Evolutionary conservation across 2,329 filamentous ascomycete genomes (phyloP).

Genomic region (Fusarium metavorans): DNA sequence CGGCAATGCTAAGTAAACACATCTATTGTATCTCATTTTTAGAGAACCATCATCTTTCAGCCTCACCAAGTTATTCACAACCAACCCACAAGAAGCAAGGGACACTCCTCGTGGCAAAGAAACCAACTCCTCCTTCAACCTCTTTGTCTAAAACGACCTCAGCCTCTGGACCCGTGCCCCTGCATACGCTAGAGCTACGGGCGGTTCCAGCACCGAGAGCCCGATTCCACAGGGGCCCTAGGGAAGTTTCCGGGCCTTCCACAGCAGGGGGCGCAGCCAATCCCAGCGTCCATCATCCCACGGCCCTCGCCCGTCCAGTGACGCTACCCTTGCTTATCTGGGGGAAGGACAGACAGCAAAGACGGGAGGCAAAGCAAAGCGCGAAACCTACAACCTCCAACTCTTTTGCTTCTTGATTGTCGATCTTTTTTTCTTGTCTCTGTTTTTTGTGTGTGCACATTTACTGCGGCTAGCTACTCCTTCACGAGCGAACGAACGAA

Average conservation of each 20-base stretch:
- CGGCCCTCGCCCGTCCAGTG: slow-evolving; percentile 15
- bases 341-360: slow-evolving; percentile 33
- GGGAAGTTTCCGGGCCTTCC: slow-evolving; percentile 3
- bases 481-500: slow-evolving; percentile 8
- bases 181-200: slow-evolving; percentile 28
- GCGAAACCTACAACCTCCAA: slow-evolving; percentile 19
- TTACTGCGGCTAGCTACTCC: neutral
- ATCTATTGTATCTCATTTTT: neutral
- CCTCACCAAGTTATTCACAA: neutral
- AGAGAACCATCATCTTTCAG: neutral
- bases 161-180: slow-evolving; percentile 28
- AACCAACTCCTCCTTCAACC: neutral
- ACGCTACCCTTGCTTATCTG: slow-evolving; percentile 41
- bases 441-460: neutral
- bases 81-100: neutral
- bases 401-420: slow-evolving; percentile 21
- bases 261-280: slow-evolving; percentile 29
- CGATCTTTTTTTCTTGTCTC: slow-evolving; percentile 23
- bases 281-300: slow-evolving; percentile 39
- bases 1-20: neutral
- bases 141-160: neutral
- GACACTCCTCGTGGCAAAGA: neutral
- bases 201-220: slow-evolving; percentile 28
- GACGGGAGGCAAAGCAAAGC: neutral
- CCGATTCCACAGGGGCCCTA: slow-evolving; percentile 27